Conservation (phyloP, 805 yeast species). For the Candida methanosorbosa region DNA sequence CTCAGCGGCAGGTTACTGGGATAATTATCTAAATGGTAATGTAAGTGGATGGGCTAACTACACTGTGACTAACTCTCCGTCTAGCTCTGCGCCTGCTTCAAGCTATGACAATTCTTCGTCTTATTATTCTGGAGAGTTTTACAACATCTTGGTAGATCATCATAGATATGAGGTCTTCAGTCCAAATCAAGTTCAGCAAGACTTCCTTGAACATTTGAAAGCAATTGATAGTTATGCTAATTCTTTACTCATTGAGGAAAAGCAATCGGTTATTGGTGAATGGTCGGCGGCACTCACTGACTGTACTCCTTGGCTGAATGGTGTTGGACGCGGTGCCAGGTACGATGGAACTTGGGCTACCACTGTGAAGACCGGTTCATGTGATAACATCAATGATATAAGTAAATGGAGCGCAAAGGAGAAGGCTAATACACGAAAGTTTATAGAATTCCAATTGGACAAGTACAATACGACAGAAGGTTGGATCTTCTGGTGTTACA, state of each 20-base stretch:
- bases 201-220: conserved; percentile 53
- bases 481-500: conserved; percentile 67
- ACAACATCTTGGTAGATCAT: conserved; percentile 76
- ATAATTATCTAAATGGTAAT: conserved; percentile 27
- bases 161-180: conserved; percentile 89
- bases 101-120: conserved; percentile 1
- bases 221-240: conserved; percentile 43
- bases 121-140: conserved; percentile 24
- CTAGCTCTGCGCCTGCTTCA: neutral
- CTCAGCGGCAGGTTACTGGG: conserved; percentile 46
- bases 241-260: conserved; percentile 28
- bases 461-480: conserved; percentile 40
- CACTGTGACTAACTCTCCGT: neutral
- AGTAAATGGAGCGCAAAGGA: conserved; percentile 34
- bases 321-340: conserved; percentile 77
- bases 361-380: conserved; percentile 45
- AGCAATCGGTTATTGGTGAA: conserved; percentile 66
- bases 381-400: conserved; percentile 37
- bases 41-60: neutral
- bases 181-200: conserved; percentile 43
- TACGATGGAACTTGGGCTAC: conserved; percentile 51
- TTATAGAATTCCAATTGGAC: conserved; percentile 54
- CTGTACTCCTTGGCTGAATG: conserved; percentile 84
- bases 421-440: conserved; percentile 37
- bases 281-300: conserved; percentile 91